Evolutionary conservation across 2,329 filamentous ascomycete species (phyloP), one percentile per base, ranked within the genome.

Genomic region (Fusarium continuum): DNA sequence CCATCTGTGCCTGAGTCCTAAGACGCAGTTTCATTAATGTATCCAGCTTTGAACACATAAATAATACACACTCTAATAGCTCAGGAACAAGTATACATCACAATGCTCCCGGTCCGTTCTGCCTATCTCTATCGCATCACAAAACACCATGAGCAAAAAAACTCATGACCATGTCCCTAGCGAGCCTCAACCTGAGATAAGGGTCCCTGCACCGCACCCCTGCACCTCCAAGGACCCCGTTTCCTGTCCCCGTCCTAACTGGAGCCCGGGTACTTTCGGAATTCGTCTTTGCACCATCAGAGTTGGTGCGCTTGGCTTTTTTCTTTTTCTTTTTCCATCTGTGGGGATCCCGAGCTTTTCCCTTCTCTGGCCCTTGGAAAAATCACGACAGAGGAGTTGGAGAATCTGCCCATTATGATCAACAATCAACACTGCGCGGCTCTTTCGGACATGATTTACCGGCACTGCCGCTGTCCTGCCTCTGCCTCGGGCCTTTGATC

Each of bases 331-430:
- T 38, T 11, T 36, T 28, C 31, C 50, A 28, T 23, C 26, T 32
- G 64, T 67, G 64, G 62, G 38, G 55, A 67, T 65, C 29, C 64
- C 51, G 64, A 67, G 36, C 46, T 65, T 62, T 66, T 60, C 51
- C 64, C 55, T 60, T 55, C 22, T 23, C 25, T 39, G 39, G 25
- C 34, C 46, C 43, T 48, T 53, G 43, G 35, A 29, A 19, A 63
- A 36, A 23, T 41, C 55, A 57, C 35, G 35, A 51, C 41, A 62
- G 22, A 14, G 36, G 22, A 17, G 41, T n/a, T 35, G 31, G 29
- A 34, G 13, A 43, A 65, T 61, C 46, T 64, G 64, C 50, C 46
- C 64, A 60, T 48, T 44, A 9, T 64, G 23, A 55, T 39, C 32
- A 19, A 31, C 20, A 25, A 13, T 43, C 22, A 43, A 32, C 47